Conservation (phyloP, 306 rosid species). For the Medicago ruthenica region DNA sequence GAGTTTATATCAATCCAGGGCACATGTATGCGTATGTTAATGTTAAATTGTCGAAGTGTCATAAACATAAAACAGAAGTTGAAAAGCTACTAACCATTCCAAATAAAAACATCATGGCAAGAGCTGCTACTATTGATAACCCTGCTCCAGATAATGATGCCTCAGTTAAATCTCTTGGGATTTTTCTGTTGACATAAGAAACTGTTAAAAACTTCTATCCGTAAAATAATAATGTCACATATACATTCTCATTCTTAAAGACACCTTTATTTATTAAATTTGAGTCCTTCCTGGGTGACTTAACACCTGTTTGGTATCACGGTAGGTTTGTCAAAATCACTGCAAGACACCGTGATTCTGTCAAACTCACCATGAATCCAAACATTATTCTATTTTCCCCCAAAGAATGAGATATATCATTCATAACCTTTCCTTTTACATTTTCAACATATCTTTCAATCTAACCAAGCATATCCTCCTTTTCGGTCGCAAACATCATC, state of each 20-base stretch:
- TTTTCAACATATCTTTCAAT: not conserved
- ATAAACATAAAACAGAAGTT: constrained; percentile 33
- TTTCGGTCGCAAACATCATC: not conserved
- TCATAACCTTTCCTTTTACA: not conserved
- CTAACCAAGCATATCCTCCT: not conserved
- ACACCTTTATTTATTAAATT: not conserved
- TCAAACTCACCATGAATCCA: no score
- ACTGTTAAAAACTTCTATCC: constrained; percentile 6
- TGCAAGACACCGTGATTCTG: no score
- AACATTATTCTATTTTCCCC: not conserved
- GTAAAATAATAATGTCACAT: constrained; percentile 1
- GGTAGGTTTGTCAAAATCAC: no score
- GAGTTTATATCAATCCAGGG: constrained; percentile 23
- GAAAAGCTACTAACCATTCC: constrained; percentile 78
- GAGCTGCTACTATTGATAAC: constrained; percentile 90
- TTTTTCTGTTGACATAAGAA: constrained; percentile 70
- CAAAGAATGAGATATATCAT: not conserved
- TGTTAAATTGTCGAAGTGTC: not conserved
- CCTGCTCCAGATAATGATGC: constrained; percentile 98
- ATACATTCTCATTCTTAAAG: constrained; percentile 35
- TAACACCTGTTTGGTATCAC: no score
- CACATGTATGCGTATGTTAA: constrained; percentile 1
- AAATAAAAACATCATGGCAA: constrained; percentile 85
- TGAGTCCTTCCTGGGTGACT: not conserved
- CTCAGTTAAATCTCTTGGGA: constrained; percentile 98